phyloP scores from a whole-genome alignment of 257 asterid genomes.

The Sherardia arvensis region DNA sequence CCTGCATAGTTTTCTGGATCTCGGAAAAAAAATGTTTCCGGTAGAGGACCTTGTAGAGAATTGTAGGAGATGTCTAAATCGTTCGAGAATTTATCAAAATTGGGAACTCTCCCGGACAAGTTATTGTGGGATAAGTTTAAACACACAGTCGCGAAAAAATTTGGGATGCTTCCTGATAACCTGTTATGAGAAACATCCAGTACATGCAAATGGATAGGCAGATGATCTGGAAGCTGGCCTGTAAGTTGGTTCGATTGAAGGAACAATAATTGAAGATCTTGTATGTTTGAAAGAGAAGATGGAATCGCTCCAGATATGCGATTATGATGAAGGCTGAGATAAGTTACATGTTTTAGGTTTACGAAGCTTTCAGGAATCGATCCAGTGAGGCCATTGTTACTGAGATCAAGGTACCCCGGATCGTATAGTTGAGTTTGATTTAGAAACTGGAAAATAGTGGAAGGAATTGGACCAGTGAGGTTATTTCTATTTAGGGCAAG shows the following conservation, averaged over 20 bases:
- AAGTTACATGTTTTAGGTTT: background rate
- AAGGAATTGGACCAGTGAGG: background rate
- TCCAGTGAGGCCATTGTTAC: background rate
- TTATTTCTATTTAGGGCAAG: background rate
- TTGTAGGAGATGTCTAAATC: slow-evolving; percentile 1
- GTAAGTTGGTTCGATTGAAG: background rate
- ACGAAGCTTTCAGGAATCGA: background rate
- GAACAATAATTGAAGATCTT: background rate
- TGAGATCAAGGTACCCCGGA: background rate
- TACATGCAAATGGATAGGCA: background rate
- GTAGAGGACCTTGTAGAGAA: background rate
- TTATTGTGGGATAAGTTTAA: background rate
- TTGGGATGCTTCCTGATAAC: background rate
- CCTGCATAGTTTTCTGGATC: background rate
- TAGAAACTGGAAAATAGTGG: background rate
- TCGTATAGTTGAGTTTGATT: background rate
- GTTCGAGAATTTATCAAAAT: no score
- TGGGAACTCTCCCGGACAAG: background rate
- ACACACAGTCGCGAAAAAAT: background rate
- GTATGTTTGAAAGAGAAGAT: background rate
- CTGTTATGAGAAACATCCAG: background rate
- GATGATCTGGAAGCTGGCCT: background rate
- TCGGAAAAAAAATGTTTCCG: background rate
- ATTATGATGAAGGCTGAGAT: background rate
- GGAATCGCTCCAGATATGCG: background rate